A percentile compares a stretch with the other conserved stretches of the same genome.
These are phyloP conservation scores for Tylopilus microsporus DNA, from an alignment of 1,284 basidiomycete species.

Conservation along the genomic window DNA sequence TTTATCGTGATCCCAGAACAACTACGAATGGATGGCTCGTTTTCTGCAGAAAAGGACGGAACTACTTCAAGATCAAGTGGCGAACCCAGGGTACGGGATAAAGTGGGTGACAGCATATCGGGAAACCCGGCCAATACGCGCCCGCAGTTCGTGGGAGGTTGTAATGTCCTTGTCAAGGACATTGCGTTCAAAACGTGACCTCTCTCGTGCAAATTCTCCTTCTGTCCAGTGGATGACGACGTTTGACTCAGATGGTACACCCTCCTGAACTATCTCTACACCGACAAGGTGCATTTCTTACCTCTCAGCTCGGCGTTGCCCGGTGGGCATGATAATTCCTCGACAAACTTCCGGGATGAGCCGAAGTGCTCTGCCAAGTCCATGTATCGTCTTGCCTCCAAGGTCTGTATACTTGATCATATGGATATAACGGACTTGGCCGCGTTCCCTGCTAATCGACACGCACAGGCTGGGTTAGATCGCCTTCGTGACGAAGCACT, in stretches of 20 bases:
- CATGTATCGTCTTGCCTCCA: slow-evolving; percentile 29
- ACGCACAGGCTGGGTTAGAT: background rate
- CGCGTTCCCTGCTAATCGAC: background rate
- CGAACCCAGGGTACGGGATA: slow-evolving; percentile 1
- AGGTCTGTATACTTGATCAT: slow-evolving; percentile 13
- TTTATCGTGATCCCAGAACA: slow-evolving; percentile 16
- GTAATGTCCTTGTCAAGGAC: slow-evolving; percentile 25
- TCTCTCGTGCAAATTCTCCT: background rate
- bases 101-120: background rate
- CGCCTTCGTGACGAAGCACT: background rate
- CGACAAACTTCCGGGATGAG: background rate
- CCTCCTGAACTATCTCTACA: slow-evolving; percentile 28
- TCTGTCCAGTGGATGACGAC: background rate
- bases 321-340: background rate
- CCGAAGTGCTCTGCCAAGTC: slow-evolving; percentile 30
- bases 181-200: slow-evolving; percentile 28
- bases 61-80: background rate
- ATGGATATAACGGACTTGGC: too few species aligned
- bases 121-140: background rate
- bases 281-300: slow-evolving; percentile 19
- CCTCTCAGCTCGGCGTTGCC: slow-evolving; percentile 22
- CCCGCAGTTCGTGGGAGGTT: slow-evolving; percentile 8
- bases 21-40: background rate
- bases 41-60: background rate
- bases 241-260: slow-evolving; percentile 24